A percentile compares a stretch with the other conserved stretches of the same genome.
These are phyloP conservation scores for Nemania diffusa DNA, from an alignment of 2,329 filamentous ascomycete species.

Conservation along the genomic window DNA sequence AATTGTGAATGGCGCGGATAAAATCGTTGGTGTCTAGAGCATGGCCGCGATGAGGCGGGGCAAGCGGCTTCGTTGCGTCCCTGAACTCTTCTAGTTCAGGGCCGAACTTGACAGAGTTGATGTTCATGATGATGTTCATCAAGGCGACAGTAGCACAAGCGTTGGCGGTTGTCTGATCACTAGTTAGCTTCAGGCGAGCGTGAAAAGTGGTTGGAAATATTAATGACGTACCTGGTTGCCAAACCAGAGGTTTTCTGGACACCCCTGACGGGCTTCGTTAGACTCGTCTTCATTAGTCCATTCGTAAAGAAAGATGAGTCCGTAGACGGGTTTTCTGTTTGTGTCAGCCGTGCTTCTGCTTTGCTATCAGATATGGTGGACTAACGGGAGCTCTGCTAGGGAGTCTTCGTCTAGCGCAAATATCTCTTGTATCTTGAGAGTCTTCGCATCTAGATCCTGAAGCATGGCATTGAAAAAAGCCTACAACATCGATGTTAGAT, in stretches of 20 bases:
- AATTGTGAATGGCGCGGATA: slow-evolving; percentile 87
- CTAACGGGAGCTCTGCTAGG: slow-evolving; percentile 70
- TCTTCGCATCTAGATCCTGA: slow-evolving; percentile 77
- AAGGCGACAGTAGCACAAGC: slow-evolving; percentile 93
- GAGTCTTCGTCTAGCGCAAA: slow-evolving; percentile 75
- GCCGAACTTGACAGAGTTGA: slow-evolving; percentile 72
- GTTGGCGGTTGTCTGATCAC: slow-evolving; percentile 77
- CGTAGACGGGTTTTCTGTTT: slow-evolving; percentile 76
- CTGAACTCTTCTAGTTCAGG: slow-evolving; percentile 78
- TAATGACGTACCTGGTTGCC: slow-evolving; percentile 78
- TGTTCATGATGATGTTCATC: slow-evolving; percentile 93
- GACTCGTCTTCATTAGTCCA: slow-evolving; percentile 66
- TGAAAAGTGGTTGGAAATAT: not conserved
- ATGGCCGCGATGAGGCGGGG: slow-evolving; percentile 79
- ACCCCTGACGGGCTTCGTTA: slow-evolving; percentile 61
- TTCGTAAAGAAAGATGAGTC: slow-evolving; percentile 88
- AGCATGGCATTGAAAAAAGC: slow-evolving; percentile 89
- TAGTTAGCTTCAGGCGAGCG: slow-evolving; percentile 3
- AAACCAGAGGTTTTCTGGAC: slow-evolving; percentile 83
- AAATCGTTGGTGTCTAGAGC: slow-evolving; percentile 78
- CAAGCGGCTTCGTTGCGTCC: slow-evolving; percentile 72
- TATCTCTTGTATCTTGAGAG: slow-evolving; percentile 80
- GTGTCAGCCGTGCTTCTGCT: not conserved
- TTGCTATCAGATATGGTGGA: slow-evolving; percentile 44
- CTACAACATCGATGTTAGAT: slow-evolving; percentile 53